These are phyloP conservation scores for Colletotrichum sp. DNA, from an alignment of 2,329 filamentous ascomycete species.

Conservation along the genomic window DNA sequence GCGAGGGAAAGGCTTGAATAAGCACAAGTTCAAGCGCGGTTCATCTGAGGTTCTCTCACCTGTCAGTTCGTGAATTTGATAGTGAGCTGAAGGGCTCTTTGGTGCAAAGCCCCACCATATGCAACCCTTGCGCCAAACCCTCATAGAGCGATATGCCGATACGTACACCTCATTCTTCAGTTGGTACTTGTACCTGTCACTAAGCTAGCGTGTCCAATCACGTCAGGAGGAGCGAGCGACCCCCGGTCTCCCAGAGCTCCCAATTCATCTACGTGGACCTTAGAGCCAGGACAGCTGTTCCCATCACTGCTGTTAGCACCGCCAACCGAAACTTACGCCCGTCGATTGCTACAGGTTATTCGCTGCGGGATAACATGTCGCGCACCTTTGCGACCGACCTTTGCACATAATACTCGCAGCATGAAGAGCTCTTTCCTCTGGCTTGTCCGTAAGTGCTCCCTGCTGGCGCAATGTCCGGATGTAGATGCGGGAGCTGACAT, in stretches of 20 bases:
- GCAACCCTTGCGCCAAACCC: background rate
- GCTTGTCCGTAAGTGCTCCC: conserved; percentile 44
- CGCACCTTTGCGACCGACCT: conserved; percentile 14
- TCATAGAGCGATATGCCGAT: background rate
- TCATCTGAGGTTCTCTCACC: background rate
- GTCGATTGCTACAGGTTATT: background rate
- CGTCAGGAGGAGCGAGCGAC: background rate
- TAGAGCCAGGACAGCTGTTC: conserved; percentile 22
- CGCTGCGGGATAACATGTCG: conserved; percentile 21
- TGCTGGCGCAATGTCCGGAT: background rate
- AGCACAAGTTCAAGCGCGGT: background rate
- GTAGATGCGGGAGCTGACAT: conserved; percentile 7
- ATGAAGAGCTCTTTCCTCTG: conserved; percentile 47
- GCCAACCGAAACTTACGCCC: background rate
- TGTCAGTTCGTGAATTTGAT: background rate
- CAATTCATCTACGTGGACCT: conserved; percentile 21
- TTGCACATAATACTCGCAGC: conserved; percentile 39
- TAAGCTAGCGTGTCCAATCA: conserved; percentile 3
- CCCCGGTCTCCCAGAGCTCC: background rate
- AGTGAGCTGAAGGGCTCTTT: background rate
- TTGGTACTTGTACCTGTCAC: background rate
- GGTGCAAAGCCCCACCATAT: background rate
- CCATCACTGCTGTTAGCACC: background rate
- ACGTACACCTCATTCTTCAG: background rate
- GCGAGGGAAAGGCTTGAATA: background rate